phyloP scores from a whole-genome alignment of 1,284 basidiomycete genomes.

The Rhizoctonia solani region DNA sequence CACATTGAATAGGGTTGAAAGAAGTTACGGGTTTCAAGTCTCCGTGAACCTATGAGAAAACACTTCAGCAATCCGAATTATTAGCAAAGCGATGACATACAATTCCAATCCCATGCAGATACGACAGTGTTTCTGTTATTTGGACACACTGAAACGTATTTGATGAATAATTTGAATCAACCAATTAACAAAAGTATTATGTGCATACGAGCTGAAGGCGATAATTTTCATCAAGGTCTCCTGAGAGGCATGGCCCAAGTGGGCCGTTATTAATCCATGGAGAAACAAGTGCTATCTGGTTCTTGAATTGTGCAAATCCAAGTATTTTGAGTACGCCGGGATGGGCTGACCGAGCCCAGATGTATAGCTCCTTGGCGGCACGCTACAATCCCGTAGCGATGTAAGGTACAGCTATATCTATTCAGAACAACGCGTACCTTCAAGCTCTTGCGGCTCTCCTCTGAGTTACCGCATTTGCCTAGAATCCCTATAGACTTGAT shows the following conservation, averaged over 20 bases:
- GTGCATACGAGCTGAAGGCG: not conserved
- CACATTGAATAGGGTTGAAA: not conserved
- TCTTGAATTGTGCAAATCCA: not conserved
- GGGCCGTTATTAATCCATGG: not conserved
- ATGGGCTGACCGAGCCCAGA: conserved; percentile 8
- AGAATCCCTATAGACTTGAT: not conserved
- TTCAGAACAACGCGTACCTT: not conserved
- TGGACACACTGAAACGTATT: conserved; percentile 2
- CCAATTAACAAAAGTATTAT: not conserved
- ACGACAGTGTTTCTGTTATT: not conserved
- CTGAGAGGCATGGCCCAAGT: not conserved
- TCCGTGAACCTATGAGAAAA: conserved; percentile 3
- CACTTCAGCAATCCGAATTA: not conserved
- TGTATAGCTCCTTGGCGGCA: conserved; percentile 4
- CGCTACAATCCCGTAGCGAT: too few relatives aligned
- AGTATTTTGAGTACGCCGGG: not conserved
- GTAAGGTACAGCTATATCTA: not conserved
- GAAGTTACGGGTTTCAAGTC: conserved; percentile 9
- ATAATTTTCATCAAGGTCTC: not conserved
- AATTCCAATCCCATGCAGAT: conserved; percentile 4
- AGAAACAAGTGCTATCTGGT: not conserved
- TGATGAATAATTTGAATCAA: not conserved
- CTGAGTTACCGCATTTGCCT: not conserved
- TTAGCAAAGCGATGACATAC: not conserved
- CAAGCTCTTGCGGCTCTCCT: not conserved